A percentile compares a stretch with the other conserved stretches of the same genome.
Conservation (phyloP, 2,329 filamentous ascomycete species). For the Neodidymelliopsis sp. region DNA sequence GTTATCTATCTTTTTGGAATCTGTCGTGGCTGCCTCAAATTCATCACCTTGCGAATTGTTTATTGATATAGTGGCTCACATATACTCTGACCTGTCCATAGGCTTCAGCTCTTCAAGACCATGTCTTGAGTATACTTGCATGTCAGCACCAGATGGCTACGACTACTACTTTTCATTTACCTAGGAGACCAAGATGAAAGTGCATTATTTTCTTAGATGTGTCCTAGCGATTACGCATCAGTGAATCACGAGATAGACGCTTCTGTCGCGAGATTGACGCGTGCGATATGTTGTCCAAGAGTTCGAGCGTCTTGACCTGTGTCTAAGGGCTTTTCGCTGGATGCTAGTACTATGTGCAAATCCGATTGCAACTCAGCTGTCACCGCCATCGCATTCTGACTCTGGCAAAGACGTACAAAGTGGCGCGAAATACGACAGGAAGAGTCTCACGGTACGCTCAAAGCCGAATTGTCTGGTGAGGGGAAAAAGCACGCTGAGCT, state of each 20-base stretch:
- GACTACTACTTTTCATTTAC: conserved; percentile 5
- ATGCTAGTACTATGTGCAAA: background rate
- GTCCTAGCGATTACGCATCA: background rate
- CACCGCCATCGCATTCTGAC: background rate
- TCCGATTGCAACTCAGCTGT: background rate
- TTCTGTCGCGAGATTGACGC: background rate
- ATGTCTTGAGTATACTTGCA: conserved; percentile 4
- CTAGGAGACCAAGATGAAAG: too few species aligned
- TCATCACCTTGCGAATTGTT: too few species aligned
- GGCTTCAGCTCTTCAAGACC: conserved; percentile 2
- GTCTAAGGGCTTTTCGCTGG: conserved; percentile 1
- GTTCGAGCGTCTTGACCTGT: background rate
- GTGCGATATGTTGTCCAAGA: conserved; percentile 9
- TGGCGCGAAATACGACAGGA: background rate
- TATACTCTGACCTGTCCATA: background rate
- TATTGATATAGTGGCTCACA: background rate
- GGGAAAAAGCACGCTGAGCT: background rate
- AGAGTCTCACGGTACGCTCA: too few species aligned
- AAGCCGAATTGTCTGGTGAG: background rate
- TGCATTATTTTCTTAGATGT: too few species aligned
- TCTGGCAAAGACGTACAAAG: background rate
- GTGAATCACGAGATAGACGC: background rate
- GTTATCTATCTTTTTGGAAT: too few species aligned
- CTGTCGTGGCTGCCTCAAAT: too few species aligned
- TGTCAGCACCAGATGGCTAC: background rate